Base-by-base conservation (phyloP, 192 early-diverging fungal genomes). In the Podila clonocystis region DNA sequence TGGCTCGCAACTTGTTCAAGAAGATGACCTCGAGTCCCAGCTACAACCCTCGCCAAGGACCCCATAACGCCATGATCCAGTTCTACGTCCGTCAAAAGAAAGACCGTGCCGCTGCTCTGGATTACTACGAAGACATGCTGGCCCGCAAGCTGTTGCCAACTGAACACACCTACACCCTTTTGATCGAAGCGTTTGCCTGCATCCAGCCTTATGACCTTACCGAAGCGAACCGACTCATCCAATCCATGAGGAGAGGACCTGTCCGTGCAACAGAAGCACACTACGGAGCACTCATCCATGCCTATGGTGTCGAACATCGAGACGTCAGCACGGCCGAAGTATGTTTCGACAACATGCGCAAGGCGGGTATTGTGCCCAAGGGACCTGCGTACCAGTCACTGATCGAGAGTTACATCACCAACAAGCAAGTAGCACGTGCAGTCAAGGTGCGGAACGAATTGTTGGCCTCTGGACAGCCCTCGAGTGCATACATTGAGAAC, bases 1-100 rank as follows among this genome's bases (percentile, higher is more conserved):
- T 76, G 65, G 87, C 89, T 0, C 68, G 83, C 50, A 69, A 76
- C 22, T 58, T 83, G 20, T 87, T 90, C 24, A 64, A 66, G 52
- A 84, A 90, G 38, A 87, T 89, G 89, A 71, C 76, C 57, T 55
- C 50, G 19, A 75, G 82, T 13, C 70, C 82, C 20, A 71, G 68
- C 29, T 88, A 85, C 70, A 82, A 87, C 57, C 86, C 86, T 5
- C 84, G 87, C 19, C 78, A 87, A 20, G 87, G 82, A 28, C 86
- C 86, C 1, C 88, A 85, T 50, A 90, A 90, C 67, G 73, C 85
- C 63, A 89, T 90, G 87, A 90, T 90, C 24, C 89, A 90, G 68
- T 90, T 89, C 52, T 89, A 90, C 68, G 85, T 86, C 5, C 87
- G 87, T 17, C 86, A 90, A 50, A 77, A 86, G 52, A 84, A 72